Evolutionary conservation across 257 asterid genomes (phyloP).

Genomic region (Mitragyna speciosa): DNA sequence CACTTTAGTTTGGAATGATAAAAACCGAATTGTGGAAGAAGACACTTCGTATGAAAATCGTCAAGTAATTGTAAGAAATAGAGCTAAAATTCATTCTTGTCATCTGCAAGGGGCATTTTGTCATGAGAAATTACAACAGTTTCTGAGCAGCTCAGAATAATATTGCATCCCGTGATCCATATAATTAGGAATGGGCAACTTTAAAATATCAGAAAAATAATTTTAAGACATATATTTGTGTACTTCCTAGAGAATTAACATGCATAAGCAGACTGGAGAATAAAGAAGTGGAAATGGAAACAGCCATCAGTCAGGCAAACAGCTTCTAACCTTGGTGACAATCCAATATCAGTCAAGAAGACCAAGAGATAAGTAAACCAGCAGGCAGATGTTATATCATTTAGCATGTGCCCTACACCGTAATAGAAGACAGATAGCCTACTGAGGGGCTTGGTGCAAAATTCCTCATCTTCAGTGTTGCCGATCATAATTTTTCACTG

Average conservation of each 20-base stretch:
- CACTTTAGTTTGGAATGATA: neutral
- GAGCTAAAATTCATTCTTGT: neutral
- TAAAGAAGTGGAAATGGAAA: neutral
- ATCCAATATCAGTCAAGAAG: constrained; percentile 80
- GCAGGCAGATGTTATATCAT: constrained; percentile 91
- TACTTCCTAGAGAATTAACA: neutral
- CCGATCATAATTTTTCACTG: constrained; percentile 37
- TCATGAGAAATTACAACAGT: neutral
- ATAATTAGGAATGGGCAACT: neutral
- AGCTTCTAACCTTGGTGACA: constrained; percentile 69
- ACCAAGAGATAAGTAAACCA: constrained; percentile 95
- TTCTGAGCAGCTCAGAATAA: neutral
- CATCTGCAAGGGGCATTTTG: neutral
- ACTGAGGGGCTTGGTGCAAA: constrained; percentile 41
- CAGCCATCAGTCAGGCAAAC: constrained; percentile 9
- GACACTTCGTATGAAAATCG: neutral
- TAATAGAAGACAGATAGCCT: constrained; percentile 67
- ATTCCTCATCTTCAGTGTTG: constrained; percentile 44
- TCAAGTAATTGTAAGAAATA: neutral
- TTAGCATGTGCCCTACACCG: constrained; percentile 92
- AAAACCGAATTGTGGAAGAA: neutral
- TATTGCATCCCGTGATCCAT: neutral
- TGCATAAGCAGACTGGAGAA: neutral
- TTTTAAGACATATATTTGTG: neutral
- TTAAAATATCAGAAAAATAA: neutral